Evolutionary conservation across 1,284 basidiomycete genomes (phyloP), one percentile per base, ranked within the genome.

Genomic region (Trichosporon asahii): DNA sequence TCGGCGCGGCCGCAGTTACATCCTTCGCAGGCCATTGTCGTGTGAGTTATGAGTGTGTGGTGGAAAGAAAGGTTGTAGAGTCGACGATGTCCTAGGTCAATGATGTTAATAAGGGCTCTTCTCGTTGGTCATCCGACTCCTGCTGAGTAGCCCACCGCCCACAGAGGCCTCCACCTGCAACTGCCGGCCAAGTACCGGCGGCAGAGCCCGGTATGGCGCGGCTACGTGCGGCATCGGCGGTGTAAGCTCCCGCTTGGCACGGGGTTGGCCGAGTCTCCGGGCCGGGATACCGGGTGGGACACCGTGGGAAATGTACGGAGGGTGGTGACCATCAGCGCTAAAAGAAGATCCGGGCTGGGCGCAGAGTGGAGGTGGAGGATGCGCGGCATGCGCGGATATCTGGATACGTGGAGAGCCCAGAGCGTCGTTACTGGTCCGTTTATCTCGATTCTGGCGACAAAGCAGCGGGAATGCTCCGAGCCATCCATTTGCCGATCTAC

Each of bases 1-100:
- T 61, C 57, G 6, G 57, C 57, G 27, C 57, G 57, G 27, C 57
- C 57, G 29, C 57, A 61, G 18, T 15, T 31, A 8, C 57, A 61
- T 29, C 57, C 57, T 18, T 61, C 57, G 29, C 57, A 61, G 7
- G 57, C 57, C 57, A 61, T 61, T 14, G 57, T 61, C 29, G 27
- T n/a, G 49, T 33, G 15, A 44, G 40, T 18, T 18, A 8, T 2
- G 40, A 5, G 18, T 44, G 6, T n/a, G 12, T 18, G 1, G 55
- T 60, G 25, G 55, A 15, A 14, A 6, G 27, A 3, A 15, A 18
- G 14, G 31, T 18, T 23, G 23, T 25, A 5, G 57, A n/a, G 27
- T n/a, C 5, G 29, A 29, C 4, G 25, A 6, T 8, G 31, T 33
- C 15, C 12, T 2, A 15, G 29, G 18, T 7, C 21, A 33, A 25